phyloP scores from a whole-genome alignment of 1,139 yeast species.

The Nakaseomyces nivariensis region DNA sequence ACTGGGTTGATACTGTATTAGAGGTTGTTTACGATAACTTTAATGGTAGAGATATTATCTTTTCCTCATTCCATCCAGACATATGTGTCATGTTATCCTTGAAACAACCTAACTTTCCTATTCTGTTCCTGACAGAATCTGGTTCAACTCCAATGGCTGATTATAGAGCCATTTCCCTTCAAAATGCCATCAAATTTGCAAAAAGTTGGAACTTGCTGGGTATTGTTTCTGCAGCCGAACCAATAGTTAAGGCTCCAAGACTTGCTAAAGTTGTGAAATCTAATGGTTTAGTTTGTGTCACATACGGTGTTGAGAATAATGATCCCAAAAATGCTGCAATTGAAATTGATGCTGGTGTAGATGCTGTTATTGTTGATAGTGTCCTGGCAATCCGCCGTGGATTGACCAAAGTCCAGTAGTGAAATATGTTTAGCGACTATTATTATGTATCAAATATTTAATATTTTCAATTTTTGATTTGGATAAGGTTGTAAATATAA shows the following conservation, averaged over 20 bases:
- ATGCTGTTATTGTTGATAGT: slow-evolving; percentile 93
- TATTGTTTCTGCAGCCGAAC: slow-evolving; percentile 80
- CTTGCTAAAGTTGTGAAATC: slow-evolving; percentile 82
- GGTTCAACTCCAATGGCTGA: slow-evolving; percentile 84
- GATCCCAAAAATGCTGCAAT: slow-evolving; percentile 75
- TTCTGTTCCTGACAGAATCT: slow-evolving; percentile 78
- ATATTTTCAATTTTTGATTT: no score
- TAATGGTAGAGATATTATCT: slow-evolving; percentile 74
- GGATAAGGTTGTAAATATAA: no score
- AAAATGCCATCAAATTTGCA: slow-evolving; percentile 85
- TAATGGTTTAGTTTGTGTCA: slow-evolving; percentile 85
- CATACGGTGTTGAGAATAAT: slow-evolving; percentile 81
- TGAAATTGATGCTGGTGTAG: slow-evolving; percentile 91
- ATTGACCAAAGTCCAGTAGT: slow-evolving; percentile 30
- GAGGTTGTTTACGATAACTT: slow-evolving; percentile 71
- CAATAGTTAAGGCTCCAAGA: slow-evolving; percentile 79
- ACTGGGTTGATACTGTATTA: slow-evolving; percentile 79
- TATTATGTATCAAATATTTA: no score
- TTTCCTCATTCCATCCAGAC: slow-evolving; percentile 93
- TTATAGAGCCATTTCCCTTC: slow-evolving; percentile 76
- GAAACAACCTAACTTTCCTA: slow-evolving; percentile 90
- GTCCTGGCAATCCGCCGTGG: slow-evolving; percentile 89
- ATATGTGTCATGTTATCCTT: slow-evolving; percentile 74
- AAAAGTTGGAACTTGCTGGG: slow-evolving; percentile 89
- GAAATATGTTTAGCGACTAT: not conserved